Base-by-base conservation (phyloP, 2,329 filamentous ascomycete genomes). In the Clonostachys solani region DNA sequence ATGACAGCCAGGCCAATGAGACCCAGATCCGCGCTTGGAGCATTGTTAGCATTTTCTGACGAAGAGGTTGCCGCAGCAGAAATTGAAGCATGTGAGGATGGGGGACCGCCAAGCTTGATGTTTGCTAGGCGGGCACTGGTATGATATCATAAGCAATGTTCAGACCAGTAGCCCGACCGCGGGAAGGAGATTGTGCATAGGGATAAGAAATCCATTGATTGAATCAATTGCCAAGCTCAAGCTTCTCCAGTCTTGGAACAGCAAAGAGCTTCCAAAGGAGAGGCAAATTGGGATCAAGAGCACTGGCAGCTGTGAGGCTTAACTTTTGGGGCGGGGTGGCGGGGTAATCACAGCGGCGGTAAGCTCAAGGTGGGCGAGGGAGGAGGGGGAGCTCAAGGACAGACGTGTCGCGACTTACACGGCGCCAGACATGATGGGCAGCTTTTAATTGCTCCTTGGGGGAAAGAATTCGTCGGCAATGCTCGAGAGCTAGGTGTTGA, bases 1-100 rank as follows among this genome's bases (percentile, higher is more conserved):
- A 94, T 94, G 74, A 94, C 89, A 77, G 89, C 89, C 77, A 94
- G 81, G 82, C 89, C 89, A 70, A 94, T 92, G 67, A 94, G 87
- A 80, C 89, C 89, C 74, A 94, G 85, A 84, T 94, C 88, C 83
- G 84, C 84, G 75, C 86, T 89, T 75, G 67, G 63, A 53, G 63
- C 66, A 73, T 63, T 59, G 75, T 84, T 72, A 83, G 80, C 74
- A 81, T 74, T 64, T 56, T 60, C 66, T 57, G 64, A 54, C 63
- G 60, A n/a, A 17, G 38, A n/a, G n/a, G 17, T 18, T 13, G 36
- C 19, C 51, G 59, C 46, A 52, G 53, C 52, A 53, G 58, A 56
- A 56, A 63, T 62, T 54, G 60, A 58, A 62, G 53, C 51, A 16
- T 48, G 47, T 52, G 63, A 58, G 61, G 66, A 54, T 65, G 73